These are phyloP conservation scores for Clarireedia paspali DNA, from an alignment of 2,329 filamentous ascomycete species.

Conservation along the genomic window DNA sequence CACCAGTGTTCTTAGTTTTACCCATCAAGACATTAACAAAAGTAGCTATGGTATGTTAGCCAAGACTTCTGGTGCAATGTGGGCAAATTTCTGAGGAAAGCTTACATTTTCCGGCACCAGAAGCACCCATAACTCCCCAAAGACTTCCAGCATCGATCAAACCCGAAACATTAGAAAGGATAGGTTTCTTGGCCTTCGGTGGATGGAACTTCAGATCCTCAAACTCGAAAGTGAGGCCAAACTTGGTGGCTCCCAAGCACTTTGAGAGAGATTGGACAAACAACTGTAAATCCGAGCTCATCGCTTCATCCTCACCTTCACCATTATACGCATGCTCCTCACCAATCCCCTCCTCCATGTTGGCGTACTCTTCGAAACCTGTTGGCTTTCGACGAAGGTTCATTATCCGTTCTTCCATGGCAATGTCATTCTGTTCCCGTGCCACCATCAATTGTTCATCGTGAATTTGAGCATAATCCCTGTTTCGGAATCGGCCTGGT, in stretches of 20 bases:
- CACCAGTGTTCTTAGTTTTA: conserved; percentile 43
- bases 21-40: conserved; percentile 57
- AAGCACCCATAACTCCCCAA: conserved; percentile 53
- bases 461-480: conserved; percentile 21
- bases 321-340: conserved; percentile 12
- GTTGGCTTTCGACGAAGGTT: conserved; percentile 13
- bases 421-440: conserved; percentile 8
- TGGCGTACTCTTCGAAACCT: conserved; percentile 13
- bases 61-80: neutral
- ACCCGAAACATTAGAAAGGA: conserved; percentile 47
- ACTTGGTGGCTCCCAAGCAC: conserved; percentile 41
- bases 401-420: conserved; percentile 13
- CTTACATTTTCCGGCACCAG: conserved; percentile 47
- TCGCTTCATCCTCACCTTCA: conserved; percentile 23
- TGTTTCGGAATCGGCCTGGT: conserved; percentile 24
- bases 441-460: conserved; percentile 15
- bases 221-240: conserved; percentile 48
- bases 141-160: conserved; percentile 45
- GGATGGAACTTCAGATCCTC: conserved; percentile 42
- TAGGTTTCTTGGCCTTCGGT: conserved; percentile 35
- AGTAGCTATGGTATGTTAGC: conserved; percentile 31
- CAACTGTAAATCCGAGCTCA: conserved; percentile 34
- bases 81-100: neutral
- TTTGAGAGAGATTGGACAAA: conserved; percentile 47
- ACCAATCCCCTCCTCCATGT: conserved; percentile 11